phyloP scores from a whole-genome alignment of 1,284 basidiomycete genomes.

The Rhodotorula sp. region DNA sequence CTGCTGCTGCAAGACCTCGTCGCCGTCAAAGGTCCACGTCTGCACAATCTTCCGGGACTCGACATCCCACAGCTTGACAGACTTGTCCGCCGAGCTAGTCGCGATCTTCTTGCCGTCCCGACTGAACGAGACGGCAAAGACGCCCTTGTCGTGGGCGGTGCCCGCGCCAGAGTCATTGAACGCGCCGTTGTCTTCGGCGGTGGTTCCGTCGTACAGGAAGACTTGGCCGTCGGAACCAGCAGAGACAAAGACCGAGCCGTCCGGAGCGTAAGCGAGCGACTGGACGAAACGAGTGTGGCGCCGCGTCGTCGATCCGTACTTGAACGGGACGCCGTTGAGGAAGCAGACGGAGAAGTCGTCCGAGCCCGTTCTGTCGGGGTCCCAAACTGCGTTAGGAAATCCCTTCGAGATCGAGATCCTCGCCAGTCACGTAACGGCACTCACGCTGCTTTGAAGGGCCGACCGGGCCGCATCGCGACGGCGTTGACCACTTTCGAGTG shows the following conservation, averaged over 20 bases:
- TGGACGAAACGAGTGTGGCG: slow-evolving; percentile 94
- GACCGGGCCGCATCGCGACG: slow-evolving; percentile 80
- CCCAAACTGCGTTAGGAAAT: slow-evolving; percentile 48
- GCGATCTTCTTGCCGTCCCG: slow-evolving; percentile 69
- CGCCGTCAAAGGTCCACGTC: slow-evolving; percentile 36
- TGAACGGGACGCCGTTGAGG: slow-evolving; percentile 75
- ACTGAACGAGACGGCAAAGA: slow-evolving; percentile 49
- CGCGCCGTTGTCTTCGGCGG: slow-evolving; percentile 73
- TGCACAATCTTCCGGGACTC: slow-evolving; percentile 64
- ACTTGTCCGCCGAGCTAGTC: slow-evolving; percentile 80
- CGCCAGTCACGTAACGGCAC: neutral
- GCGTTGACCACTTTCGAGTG: slow-evolving; percentile 93
- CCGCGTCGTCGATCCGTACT: slow-evolving; percentile 74
- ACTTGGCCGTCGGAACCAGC: slow-evolving; percentile 87
- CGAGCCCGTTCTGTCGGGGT: slow-evolving; percentile 49
- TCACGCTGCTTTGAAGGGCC: slow-evolving; percentile 83
- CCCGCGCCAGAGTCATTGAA: slow-evolving; percentile 48
- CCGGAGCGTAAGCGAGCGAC: slow-evolving; percentile 63
- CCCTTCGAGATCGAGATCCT: too few species aligned
- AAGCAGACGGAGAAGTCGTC: slow-evolving; percentile 82
- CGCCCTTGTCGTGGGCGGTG: slow-evolving; percentile 49
- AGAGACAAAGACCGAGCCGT: slow-evolving; percentile 79
- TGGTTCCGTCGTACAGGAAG: slow-evolving; percentile 88
- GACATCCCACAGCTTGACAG: slow-evolving; percentile 85
- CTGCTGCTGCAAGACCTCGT: slow-evolving; percentile 50